A percentile compares a stretch with the other conserved stretches of the same genome.
These are phyloP conservation scores for Nakazawaea peltata DNA, from an alignment of 805 yeast genomes.

Conservation along the genomic window DNA sequence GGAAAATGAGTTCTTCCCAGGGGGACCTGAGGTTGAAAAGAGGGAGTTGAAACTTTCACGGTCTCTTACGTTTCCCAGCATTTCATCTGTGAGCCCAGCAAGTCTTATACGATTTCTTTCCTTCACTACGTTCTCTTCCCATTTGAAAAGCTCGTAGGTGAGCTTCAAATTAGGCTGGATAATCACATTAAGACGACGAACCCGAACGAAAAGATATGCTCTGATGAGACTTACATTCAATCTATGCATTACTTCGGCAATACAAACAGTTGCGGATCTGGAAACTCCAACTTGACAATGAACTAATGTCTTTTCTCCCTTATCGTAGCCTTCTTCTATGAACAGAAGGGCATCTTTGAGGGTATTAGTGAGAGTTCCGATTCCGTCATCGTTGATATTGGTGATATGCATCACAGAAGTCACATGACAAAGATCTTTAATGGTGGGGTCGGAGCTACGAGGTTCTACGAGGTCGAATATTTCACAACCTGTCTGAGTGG, in stretches of 20 bases:
- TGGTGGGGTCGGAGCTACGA: constrained; percentile 12
- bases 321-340: constrained; percentile 44
- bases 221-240: constrained; percentile 56
- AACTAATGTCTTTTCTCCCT: constrained; percentile 52
- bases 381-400: constrained; percentile 86
- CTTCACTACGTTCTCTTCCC: constrained; percentile 37
- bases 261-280: constrained; percentile 89
- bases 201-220: constrained; percentile 86
- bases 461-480: constrained; percentile 15
- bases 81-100: not conserved
- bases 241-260: constrained; percentile 88
- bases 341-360: constrained; percentile 58
- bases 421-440: constrained; percentile 22
- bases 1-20: constrained; percentile 3
- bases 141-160: constrained; percentile 81
- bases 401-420: constrained; percentile 52
- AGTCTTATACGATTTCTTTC: too few species aligned
- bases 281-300: constrained; percentile 97
- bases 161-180: constrained; percentile 91
- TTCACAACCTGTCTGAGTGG: constrained; percentile 21
- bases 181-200: constrained; percentile 80
- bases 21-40: constrained; percentile 1
- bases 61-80: not conserved
- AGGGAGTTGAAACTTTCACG: constrained; percentile 8
- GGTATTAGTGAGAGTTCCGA: constrained; percentile 61